Conservation (phyloP, 352 stramenopile genomes). For the Hyaloperonospora brassicae region DNA sequence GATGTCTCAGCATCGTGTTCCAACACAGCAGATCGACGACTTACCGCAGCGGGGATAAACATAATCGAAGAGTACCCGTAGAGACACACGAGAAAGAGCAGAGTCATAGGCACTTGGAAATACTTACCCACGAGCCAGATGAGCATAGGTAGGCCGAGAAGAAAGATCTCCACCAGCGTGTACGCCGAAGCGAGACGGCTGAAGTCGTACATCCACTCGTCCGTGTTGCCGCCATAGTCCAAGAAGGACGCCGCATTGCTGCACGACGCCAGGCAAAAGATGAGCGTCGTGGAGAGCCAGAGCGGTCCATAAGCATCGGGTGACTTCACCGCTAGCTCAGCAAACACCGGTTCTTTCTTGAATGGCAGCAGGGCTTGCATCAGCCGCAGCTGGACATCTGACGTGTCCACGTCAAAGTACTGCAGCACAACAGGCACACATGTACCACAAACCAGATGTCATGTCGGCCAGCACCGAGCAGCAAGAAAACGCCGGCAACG, state of each 20-base stretch:
- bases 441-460: background rate
- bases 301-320: conserved; percentile 79
- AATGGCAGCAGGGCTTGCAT: conserved; percentile 69
- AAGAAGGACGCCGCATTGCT: conserved; percentile 79
- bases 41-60: conserved; percentile 74
- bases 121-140: conserved; percentile 82
- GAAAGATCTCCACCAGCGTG: conserved; percentile 71
- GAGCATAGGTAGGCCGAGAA: conserved; percentile 60
- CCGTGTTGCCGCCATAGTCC: conserved; percentile 52
- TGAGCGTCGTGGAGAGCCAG: conserved; percentile 78
- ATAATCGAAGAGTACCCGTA: conserved; percentile 81
- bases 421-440: conserved; percentile 18
- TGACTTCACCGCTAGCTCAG: conserved; percentile 46
- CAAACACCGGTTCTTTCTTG: conserved; percentile 78
- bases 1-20: background rate
- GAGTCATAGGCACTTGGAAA: conserved; percentile 56
- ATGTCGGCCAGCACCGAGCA: background rate
- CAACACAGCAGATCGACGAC: conserved; percentile 10
- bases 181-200: conserved; percentile 67
- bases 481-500: no score
- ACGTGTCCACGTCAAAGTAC: conserved; percentile 85
- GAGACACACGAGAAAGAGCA: conserved; percentile 78
- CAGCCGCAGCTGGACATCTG: conserved; percentile 69
- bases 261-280: conserved; percentile 82
- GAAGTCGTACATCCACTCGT: conserved; percentile 79